phyloP scores from a whole-genome alignment of 2,329 filamentous ascomycete genomes.

The Didymella exigua region DNA sequence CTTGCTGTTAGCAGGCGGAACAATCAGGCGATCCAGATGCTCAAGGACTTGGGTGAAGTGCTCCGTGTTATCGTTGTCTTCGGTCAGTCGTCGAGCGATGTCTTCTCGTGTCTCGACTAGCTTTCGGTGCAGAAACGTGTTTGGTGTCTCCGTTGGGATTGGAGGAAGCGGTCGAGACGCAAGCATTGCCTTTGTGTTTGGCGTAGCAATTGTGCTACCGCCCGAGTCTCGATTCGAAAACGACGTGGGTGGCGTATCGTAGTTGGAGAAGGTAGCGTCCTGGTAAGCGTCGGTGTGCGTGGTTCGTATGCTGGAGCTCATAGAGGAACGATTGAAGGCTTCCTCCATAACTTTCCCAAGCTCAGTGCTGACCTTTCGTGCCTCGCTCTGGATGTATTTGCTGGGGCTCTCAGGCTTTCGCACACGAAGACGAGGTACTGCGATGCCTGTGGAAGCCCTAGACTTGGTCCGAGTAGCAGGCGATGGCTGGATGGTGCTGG shows the following conservation, averaged over 20 bases:
- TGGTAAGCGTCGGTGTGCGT: conserved; percentile 31
- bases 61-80: conserved; percentile 53
- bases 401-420: conserved; percentile 54
- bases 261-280: conserved; percentile 46
- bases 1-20: conserved; percentile 48
- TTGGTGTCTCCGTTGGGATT: conserved; percentile 55
- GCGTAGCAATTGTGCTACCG: conserved; percentile 36
- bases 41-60: conserved; percentile 66
- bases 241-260: conserved; percentile 60
- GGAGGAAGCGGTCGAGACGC: conserved; percentile 53
- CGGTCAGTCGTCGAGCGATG: conserved; percentile 59
- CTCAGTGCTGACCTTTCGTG: conserved; percentile 81
- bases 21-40: conserved; percentile 63
- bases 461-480: conserved; percentile 39
- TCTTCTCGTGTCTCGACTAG: conserved; percentile 64
- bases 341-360: conserved; percentile 91
- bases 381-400: conserved; percentile 72
- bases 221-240: conserved; percentile 50
- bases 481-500: conserved; percentile 25
- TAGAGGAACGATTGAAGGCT: conserved; percentile 77
- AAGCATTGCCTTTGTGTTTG: conserved; percentile 38
- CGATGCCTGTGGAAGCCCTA: conserved; percentile 31
- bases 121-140: conserved; percentile 60
- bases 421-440: conserved; percentile 35
- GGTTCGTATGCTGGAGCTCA: conserved; percentile 58